Evolutionary conservation across 2,329 filamentous ascomycete species (phyloP).

Genomic region (Colletotrichum ledebouriae): DNA sequence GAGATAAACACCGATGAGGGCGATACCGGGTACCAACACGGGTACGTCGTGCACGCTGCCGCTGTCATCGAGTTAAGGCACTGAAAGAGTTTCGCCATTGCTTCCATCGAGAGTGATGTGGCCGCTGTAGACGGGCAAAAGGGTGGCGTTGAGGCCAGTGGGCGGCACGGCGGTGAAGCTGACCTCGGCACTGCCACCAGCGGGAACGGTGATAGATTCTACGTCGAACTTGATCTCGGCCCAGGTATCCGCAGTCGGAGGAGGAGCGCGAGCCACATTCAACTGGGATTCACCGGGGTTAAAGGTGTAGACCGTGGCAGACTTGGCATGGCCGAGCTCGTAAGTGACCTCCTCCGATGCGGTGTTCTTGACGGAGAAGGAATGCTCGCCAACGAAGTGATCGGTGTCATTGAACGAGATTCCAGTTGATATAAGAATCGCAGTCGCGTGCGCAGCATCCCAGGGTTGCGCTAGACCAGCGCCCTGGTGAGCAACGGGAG

Average conservation of each 20-base stretch:
- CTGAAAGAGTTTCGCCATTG: constrained; percentile 51
- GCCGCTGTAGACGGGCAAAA: constrained; percentile 59
- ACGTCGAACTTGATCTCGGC: constrained; percentile 43
- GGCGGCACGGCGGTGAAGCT: constrained; percentile 49
- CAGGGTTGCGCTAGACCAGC: constrained; percentile 58
- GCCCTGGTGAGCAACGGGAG: constrained; percentile 58
- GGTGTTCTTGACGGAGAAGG: constrained; percentile 57
- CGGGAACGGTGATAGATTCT: constrained; percentile 47
- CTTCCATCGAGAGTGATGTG: constrained; percentile 57
- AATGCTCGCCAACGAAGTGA: constrained; percentile 51
- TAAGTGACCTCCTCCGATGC: constrained; percentile 53
- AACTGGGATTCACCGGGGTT: constrained; percentile 30
- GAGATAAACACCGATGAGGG: constrained; percentile 40
- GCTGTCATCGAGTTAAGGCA: constrained; percentile 57
- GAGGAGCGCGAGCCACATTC: constrained; percentile 39
- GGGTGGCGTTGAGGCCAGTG: constrained; percentile 46
- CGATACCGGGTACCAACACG: constrained; percentile 33
- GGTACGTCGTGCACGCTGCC: constrained; percentile 46
- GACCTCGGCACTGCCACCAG: constrained; percentile 46
- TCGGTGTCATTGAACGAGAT: constrained; percentile 61
- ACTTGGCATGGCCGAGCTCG: constrained; percentile 52
- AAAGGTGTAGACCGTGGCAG: constrained; percentile 56
- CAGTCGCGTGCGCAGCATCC: constrained; percentile 55
- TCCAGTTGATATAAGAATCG: constrained; percentile 53
- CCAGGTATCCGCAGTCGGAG: constrained; percentile 37